Evolutionary conservation across 1,284 basidiomycete species (phyloP), one percentile per base, ranked within the genome.

Genomic region (Irpex lacteus): DNA sequence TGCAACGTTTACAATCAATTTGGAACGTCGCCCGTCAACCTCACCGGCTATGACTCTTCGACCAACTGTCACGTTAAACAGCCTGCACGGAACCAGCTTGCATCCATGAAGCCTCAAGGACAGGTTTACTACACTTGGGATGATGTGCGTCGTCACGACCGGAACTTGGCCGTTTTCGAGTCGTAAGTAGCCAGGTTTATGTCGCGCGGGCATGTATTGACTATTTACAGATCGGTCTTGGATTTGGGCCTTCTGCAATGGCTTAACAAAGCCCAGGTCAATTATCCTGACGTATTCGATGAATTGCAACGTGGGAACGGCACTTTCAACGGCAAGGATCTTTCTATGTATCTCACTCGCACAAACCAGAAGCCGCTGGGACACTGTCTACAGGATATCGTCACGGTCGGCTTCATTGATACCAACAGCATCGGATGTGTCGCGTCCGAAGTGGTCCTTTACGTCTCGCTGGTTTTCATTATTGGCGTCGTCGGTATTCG

Each of bases 401-500:
- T 93, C 66, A 90, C 89, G 13, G 89, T 98, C 67, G 98, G 96
- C 9, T 98, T 93, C 78, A 91, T 99, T 73, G 97, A 98, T 78
- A 95, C 93, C 58, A 90, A 91, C 70, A 92, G 90, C 63, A 96
- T 98, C 67, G 97, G 97, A 37, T 99, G 97, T 73, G 92, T 99
- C 64, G 96, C 96, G 1, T 98, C 97, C 21, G 84, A 92, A 66
- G 90, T 98, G 66, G 96, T 98, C 52, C 89, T 99, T 65, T 98
- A 97, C 76, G 83, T 98, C 63, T 98, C 97, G 57, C 89, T 98
- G 70, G 87, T 97, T 69, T 98, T 98, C 85, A 99, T 99, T 75
- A 90, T 98, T 68, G 98, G 97, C 66, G 96, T 98, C 65, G 97
- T 99, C 63, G 83, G 86, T 62, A 96, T 98, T 78, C 95, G 96